Conservation (phyloP, 306 rosid species). For the Astragalus membranaceus region DNA sequence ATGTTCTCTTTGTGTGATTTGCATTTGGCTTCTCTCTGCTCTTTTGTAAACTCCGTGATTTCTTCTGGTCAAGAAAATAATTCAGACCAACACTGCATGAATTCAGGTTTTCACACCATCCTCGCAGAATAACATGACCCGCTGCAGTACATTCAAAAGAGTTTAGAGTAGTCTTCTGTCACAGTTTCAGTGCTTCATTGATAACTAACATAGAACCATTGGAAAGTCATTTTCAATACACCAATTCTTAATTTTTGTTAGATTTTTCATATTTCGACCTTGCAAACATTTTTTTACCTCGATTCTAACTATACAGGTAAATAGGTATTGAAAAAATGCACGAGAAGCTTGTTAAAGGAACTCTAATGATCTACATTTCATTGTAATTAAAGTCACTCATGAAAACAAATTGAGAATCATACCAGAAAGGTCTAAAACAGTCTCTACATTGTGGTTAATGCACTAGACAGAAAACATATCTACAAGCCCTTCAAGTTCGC, state of each 20-base stretch:
- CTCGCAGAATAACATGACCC: slow-evolving; percentile 86
- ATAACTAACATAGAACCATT: too few relatives aligned
- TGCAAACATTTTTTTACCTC: too few relatives aligned
- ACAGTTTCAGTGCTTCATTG: too few relatives aligned
- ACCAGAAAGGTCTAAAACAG: slow-evolving; percentile 85
- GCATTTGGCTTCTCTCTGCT: slow-evolving; percentile 57
- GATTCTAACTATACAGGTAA: too few relatives aligned
- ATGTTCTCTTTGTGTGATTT: too few relatives aligned
- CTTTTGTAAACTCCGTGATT: too few relatives aligned
- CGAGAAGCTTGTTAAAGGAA: not conserved
- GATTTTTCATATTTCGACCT: too few relatives aligned
- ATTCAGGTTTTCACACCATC: slow-evolving; percentile 66
- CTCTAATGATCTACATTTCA: not conserved
- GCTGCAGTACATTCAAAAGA: slow-evolving; percentile 53
- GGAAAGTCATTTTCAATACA: too few relatives aligned
- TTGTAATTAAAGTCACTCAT: not conserved
- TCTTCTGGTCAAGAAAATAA: slow-evolving; percentile 49
- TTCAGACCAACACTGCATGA: slow-evolving; percentile 30
- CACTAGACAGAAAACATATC: slow-evolving; percentile 96
- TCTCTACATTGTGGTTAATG: slow-evolving; percentile 89
- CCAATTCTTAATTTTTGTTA: too few relatives aligned
- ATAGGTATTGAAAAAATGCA: too few relatives aligned
- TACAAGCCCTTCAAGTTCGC: slow-evolving; percentile 92
- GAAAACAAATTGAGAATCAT: slow-evolving; percentile 16
- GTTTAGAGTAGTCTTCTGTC: too few relatives aligned